phyloP scores from a whole-genome alignment of 139 green algal species.

The Nannochloris sp. region DNA sequence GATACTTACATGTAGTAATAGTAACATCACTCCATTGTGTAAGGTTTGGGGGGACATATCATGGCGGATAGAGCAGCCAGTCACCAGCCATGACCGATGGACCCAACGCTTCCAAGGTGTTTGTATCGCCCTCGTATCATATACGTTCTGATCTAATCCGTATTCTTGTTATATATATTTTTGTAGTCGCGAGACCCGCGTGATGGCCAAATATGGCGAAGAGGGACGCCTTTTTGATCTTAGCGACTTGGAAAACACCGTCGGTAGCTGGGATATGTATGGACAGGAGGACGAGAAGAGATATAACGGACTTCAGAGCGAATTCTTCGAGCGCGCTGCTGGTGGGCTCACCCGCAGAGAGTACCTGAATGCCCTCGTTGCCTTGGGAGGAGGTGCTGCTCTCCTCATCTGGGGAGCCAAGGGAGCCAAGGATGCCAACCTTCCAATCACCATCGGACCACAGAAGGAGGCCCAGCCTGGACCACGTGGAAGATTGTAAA shows the following conservation, averaged over 20 bases:
- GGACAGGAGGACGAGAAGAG: slow-evolving; percentile 75
- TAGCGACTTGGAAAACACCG: slow-evolving; percentile 80
- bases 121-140: too few species aligned
- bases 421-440: slow-evolving; percentile 57
- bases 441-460: slow-evolving; percentile 87
- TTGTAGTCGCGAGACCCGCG: slow-evolving; percentile 40
- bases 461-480: slow-evolving; percentile 34
- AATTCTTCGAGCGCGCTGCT: slow-evolving; percentile 90
- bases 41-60: too few species aligned
- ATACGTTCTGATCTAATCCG: too few species aligned
- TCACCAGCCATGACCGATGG: too few species aligned
- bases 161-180: too few species aligned
- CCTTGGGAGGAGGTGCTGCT: slow-evolving; percentile 35
- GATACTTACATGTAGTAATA: neutral
- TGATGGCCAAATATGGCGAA: slow-evolving; percentile 75
- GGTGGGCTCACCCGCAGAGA: slow-evolving; percentile 72
- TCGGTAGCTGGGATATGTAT: slow-evolving; percentile 89
- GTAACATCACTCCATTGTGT: too few species aligned
- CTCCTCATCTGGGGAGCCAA: slow-evolving; percentile 66
- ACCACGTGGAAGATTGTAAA: slow-evolving; percentile 22
- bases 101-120: too few species aligned
- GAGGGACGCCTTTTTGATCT: slow-evolving; percentile 82
- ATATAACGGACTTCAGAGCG: slow-evolving; percentile 65
- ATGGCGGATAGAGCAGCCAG: too few species aligned
- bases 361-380: slow-evolving; percentile 72